Evolutionary conservation across 176 grass and related monocot genomes (phyloP).

Genomic region (Puya raimondii): DNA sequence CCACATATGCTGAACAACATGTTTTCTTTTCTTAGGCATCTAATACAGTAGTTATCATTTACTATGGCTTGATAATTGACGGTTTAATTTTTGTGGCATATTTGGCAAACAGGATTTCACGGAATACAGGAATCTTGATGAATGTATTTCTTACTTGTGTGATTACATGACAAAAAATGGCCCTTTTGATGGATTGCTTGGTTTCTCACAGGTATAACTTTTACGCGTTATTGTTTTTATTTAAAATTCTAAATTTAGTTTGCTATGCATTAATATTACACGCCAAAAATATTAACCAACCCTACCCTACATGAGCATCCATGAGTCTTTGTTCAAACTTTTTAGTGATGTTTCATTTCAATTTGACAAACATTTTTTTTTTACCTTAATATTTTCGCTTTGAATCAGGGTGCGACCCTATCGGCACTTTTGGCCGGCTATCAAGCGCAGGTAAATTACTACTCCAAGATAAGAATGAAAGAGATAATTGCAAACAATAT

Average conservation of each 20-base stretch:
- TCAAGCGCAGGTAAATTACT: conserved; percentile 44
- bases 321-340: no score
- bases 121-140: conserved; percentile 76
- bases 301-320: no score
- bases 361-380: no score
- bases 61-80: no score
- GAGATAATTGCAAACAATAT: no score
- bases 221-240: conserved; percentile 12
- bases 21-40: no score
- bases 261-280: neutral
- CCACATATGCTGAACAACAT: no score
- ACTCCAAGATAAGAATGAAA: no score
- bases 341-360: no score
- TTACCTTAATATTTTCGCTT: neutral
- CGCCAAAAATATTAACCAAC: no score
- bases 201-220: conserved; percentile 77
- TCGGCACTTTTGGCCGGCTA: conserved; percentile 71
- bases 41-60: no score
- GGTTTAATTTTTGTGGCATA: neutral
- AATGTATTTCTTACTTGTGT: conserved; percentile 56
- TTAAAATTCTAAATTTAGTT: neutral
- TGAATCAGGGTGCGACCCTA: conserved; percentile 61
- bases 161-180: conserved; percentile 74
- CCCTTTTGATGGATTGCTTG: conserved; percentile 72
- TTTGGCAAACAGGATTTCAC: conserved; percentile 49